A percentile compares a stretch with the other conserved stretches of the same genome.
These are phyloP conservation scores for Borovskyia barvae DNA, from an alignment of 208 protist species.

Conservation along the genomic window DNA sequence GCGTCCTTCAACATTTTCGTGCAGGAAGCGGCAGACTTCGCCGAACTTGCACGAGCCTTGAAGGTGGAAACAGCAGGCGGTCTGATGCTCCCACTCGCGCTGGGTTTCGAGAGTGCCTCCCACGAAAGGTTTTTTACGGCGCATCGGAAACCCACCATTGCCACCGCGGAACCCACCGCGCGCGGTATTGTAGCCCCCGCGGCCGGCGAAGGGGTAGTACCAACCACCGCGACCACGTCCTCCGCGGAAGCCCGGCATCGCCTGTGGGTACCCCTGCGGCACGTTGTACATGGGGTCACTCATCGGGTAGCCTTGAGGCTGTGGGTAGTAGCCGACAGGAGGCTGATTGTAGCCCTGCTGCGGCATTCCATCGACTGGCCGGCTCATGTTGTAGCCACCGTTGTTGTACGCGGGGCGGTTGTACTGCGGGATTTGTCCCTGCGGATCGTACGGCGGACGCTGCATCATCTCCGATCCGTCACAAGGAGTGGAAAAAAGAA, in stretches of 20 bases:
- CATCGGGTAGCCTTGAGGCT: slow-evolving; percentile 31
- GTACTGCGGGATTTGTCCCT: slow-evolving; percentile 24
- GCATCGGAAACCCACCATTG: slow-evolving; percentile 38
- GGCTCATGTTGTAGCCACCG: slow-evolving; percentile 26
- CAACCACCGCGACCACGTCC: slow-evolving; percentile 14
- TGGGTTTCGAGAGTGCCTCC: slow-evolving; percentile 79
- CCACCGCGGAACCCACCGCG: slow-evolving; percentile 49
- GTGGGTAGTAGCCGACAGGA: slow-evolving; percentile 21
- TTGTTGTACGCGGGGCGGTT: slow-evolving; percentile 27
- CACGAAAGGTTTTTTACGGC: slow-evolving; percentile 76
- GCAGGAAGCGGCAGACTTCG: slow-evolving; percentile 76
- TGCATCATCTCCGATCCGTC: too few species aligned
- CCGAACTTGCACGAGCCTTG: slow-evolving; percentile 83
- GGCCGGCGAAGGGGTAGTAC: slow-evolving; percentile 23
- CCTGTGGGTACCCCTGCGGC: slow-evolving; percentile 19
- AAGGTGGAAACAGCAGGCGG: slow-evolving; percentile 79
- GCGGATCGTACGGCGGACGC: slow-evolving; percentile 17
- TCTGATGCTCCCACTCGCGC: slow-evolving; percentile 69
- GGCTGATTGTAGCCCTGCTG: slow-evolving; percentile 30
- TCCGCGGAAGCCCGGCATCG: slow-evolving; percentile 21
- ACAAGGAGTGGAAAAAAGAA: too few species aligned
- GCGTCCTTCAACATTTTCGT: slow-evolving; percentile 53
- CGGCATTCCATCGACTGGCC: slow-evolving; percentile 14
- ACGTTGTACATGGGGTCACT: slow-evolving; percentile 27
- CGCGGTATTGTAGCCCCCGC: slow-evolving; percentile 28